Evolutionary conservation across 371 early-diverging fungal species (phyloP), one percentile per base, ranked within the genome.

Genomic region (Mucor velutinosus): DNA sequence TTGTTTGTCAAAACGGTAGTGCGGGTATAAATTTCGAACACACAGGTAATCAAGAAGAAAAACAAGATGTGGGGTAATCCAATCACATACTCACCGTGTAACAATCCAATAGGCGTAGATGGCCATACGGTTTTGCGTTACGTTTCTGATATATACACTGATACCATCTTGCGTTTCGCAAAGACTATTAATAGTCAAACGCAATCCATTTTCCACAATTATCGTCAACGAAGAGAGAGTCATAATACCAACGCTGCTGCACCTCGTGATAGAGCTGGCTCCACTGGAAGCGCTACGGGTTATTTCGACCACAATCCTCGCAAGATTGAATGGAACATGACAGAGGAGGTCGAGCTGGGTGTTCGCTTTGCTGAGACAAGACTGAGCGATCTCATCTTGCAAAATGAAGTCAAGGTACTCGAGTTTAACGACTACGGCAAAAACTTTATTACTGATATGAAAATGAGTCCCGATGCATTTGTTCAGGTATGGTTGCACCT

Each of bases 391-490:
- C 67, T 86, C 23, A 86, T 83, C 25, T 64, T 82, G n/a, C 86
- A 86, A 55, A 86, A 89, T 69, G 90, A 90, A 69, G 79, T 88
- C 55, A 79, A 86, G 30, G 88, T 89, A 25, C 81, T 91, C 14
- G 84, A 82, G 51, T 92, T 87, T 66, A 79, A 77, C 39, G 74
- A 77, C 29, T 92, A 87, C 69, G 92, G 92, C 56, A 92, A 92
- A 75, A 83, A 86, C 55, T 86, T 85, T 66, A 88, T 91, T 69
- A 91, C 90, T 53, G 79, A 80, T 62, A 81, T 86, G 83, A 80
- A 83, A 53, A 83, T 91, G 80, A 88, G 89, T 68, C 92, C 92
- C 11, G 92, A 92, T 70, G 89, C 89, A 3, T 92, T 89, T 79
- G 89, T 90, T 39, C 91, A 92, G 79, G 83, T 87, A n/a, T 70